Evolutionary conservation across 2,329 filamentous ascomycete species (phyloP), one percentile per base, ranked within the genome.

Genomic region (Diplocarpon rosae): DNA sequence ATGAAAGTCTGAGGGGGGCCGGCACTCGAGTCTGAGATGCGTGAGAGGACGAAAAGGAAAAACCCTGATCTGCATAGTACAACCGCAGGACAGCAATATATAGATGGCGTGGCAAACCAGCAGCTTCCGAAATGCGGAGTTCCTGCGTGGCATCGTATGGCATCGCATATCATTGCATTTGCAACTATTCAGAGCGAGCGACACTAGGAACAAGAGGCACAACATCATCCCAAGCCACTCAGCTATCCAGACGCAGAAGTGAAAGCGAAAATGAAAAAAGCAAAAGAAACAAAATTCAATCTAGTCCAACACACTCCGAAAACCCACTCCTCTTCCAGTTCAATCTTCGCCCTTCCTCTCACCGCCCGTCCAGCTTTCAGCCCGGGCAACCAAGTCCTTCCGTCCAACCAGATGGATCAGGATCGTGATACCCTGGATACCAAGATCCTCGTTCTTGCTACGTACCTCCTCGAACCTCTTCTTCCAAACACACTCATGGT

Each of bases 311-410:
- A 11, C 15, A 24, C 14, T 39, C 37, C 14, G 14, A 20, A 5
- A 17, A 32, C n/a, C 15, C n/a, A 31, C n/a, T 15, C 16, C 28
- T 17, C 14, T 20, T 17, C n/a, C 11, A 32, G 20, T 8, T 17
- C 15, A 30, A 24, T 15, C 9, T 9, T 39, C 34, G 14, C 2
- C 30, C 2, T 13, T 47, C 38, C 43, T 15, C 15, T 47, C 31
- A 37, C 48, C 45, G 35, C 40, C 45, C 7, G 37, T 35, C 46
- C 43, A 46, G 31, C 32, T 33, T 28, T 42, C 44, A 17, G 42
- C 45, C 37, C 43, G 52, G n/a, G 55, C 34, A 32, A 58, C 43
- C 45, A 59, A 46, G 39, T 60, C 53, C 14, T 54, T 50, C n/a
- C 45, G 43, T 2, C 39, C 46, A 1, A 49, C 42, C 16, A 58